These are phyloP conservation scores for Mycena chlorophos DNA, from an alignment of 768 basidiomycete genomes.

Conservation along the genomic window DNA sequence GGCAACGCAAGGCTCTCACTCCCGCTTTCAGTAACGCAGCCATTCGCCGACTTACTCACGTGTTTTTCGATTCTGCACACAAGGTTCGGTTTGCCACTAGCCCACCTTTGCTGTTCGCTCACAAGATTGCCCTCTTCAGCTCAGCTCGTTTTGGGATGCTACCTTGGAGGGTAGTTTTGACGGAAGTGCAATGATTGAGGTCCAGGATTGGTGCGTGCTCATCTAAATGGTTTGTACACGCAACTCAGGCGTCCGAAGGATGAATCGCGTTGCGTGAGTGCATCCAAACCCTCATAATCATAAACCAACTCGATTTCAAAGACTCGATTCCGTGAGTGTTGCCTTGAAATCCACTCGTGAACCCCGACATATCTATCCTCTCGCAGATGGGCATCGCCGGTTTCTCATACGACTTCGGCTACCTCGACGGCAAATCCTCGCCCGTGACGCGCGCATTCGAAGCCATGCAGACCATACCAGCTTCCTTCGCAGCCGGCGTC, in stretches of 20 bases:
- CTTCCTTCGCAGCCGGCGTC: slow-evolving; percentile 29
- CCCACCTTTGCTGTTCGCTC: not conserved
- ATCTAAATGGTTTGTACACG: not conserved
- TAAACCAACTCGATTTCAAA: not conserved
- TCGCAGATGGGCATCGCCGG: slow-evolving; percentile 63
- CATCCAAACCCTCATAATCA: too few species aligned
- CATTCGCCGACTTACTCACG: slow-evolving; percentile 44
- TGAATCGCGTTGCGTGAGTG: slow-evolving; percentile 47
- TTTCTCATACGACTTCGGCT: slow-evolving; percentile 57
- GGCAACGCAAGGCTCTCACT: slow-evolving; percentile 51
- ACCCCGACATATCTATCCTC: too few species aligned
- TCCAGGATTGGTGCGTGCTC: slow-evolving; percentile 44
- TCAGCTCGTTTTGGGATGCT: slow-evolving; percentile 24
- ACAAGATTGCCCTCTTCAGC: not conserved
- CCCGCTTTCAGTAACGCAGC: slow-evolving; percentile 56
- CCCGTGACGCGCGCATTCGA: slow-evolving; percentile 44
- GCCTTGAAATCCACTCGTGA: too few species aligned
- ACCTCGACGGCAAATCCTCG: slow-evolving; percentile 48
- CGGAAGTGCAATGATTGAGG: slow-evolving; percentile 41
- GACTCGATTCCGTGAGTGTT: not conserved
- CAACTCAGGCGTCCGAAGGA: slow-evolving; percentile 27
- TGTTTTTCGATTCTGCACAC: slow-evolving; percentile 54
- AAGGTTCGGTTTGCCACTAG: slow-evolving; percentile 35
- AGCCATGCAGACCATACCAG: slow-evolving; percentile 32
- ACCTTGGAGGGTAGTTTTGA: slow-evolving; percentile 21